Evolutionary conservation across 306 rosid genomes (phyloP).

Genomic region (Vigna hirtella): DNA sequence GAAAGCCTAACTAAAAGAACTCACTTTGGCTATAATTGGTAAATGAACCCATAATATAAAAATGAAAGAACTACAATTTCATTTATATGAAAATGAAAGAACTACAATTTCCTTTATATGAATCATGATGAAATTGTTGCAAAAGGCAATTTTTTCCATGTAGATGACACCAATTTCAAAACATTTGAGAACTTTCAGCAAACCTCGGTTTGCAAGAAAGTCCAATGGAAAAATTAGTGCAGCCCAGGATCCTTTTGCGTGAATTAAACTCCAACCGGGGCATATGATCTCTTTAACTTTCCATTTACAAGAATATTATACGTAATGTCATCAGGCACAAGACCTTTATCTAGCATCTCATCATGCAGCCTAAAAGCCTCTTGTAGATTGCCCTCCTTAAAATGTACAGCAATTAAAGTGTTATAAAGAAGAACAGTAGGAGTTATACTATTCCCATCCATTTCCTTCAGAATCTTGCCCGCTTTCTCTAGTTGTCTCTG

Average conservation of each 20-base stretch:
- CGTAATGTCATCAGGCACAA: conserved; percentile 66
- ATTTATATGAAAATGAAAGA: conserved; percentile 6
- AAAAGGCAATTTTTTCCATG: conserved; percentile 44
- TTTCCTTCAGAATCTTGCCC: conserved; percentile 63
- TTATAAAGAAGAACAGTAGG: conserved; percentile 72
- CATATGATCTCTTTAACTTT: conserved; percentile 52
- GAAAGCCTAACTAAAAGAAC: conserved; percentile 56
- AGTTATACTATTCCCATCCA: conserved; percentile 52
- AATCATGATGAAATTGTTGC: not conserved
- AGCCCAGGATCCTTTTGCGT: conserved; percentile 1
- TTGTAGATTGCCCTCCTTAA: conserved; percentile 71
- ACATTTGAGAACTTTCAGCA: conserved; percentile 19
- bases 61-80: conserved; percentile 9
- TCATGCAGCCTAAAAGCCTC: conserved; percentile 79
- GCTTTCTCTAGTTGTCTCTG: conserved; percentile 72
- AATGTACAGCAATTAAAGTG: conserved; percentile 70
- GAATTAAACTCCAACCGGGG: conserved; percentile 29
- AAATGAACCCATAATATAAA: not conserved
- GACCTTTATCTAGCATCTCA: conserved; percentile 89
- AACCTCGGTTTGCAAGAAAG: conserved; percentile 1
- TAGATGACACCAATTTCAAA: conserved; percentile 19
- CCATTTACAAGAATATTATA: conserved; percentile 76
- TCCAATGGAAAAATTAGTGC: not conserved
- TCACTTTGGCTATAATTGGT: conserved; percentile 53
- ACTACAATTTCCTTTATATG: not conserved